Conservation (phyloP, 78 protist species). For the slime mould (Dictyostelium discoideum) region DNA sequence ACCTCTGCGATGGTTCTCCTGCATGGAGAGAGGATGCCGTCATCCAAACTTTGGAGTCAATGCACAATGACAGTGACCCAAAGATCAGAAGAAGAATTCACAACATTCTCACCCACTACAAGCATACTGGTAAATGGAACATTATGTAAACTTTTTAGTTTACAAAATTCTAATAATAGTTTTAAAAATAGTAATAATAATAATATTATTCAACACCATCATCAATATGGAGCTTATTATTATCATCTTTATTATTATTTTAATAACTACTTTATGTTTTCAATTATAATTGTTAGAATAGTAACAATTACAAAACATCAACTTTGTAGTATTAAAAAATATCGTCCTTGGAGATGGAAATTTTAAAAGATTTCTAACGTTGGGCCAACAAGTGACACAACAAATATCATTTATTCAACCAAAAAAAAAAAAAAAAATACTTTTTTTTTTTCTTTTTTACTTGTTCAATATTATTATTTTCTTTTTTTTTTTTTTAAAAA, state of each 20-base stretch:
- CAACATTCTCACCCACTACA: slow-evolving; percentile 69
- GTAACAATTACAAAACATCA: not conserved
- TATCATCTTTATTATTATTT: not conserved
- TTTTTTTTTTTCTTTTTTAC: not conserved
- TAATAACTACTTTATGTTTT: not conserved
- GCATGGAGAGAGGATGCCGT: slow-evolving; percentile 60
- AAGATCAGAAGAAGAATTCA: slow-evolving; percentile 58
- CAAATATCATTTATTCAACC: not conserved
- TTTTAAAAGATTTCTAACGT: not conserved
- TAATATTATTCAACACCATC: not conserved
- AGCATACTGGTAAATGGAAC: slow-evolving; percentile 72
- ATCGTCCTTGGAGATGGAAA: slow-evolving; percentile 26
- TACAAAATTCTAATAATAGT: not conserved
- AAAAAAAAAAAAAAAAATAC: not conserved
- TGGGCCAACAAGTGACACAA: not conserved
- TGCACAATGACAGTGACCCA: slow-evolving; percentile 57
- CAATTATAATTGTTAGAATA: no score
- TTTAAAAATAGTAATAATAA: not conserved
- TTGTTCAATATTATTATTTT: not conserved
- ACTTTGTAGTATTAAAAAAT: not conserved
- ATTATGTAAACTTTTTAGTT: slow-evolving; percentile 27
- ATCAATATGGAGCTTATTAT: not conserved
- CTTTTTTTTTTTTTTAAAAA: no score
- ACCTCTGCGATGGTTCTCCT: slow-evolving; percentile 80
- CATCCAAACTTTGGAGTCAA: slow-evolving; percentile 42